Percentiles rank a stretch among this genome's conserved stretches.
These are phyloP conservation scores for Speleostelium caveatum DNA, from an alignment of 78 protist species.

Conservation along the genomic window DNA sequence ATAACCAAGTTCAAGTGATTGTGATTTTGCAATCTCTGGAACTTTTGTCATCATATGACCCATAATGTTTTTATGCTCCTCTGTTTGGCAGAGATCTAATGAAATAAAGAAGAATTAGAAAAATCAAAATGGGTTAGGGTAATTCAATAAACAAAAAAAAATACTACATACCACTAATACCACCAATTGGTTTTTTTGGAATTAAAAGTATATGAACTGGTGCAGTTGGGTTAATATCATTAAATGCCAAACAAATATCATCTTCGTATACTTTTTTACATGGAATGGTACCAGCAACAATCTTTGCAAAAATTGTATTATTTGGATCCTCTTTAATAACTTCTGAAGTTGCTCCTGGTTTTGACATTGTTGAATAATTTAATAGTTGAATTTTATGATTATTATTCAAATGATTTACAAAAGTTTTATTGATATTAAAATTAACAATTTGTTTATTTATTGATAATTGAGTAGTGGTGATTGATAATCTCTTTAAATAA, in stretches of 20 bases:
- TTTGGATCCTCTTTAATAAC: conserved; percentile 53
- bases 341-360: conserved; percentile 1
- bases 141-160: neutral
- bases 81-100: conserved; percentile 43
- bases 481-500: too few species aligned
- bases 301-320: conserved; percentile 68
- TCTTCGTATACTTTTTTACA: conserved; percentile 69
- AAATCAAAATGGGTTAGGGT: neutral
- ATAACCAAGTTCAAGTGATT: conserved; percentile 29
- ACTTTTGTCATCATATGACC: conserved; percentile 53
- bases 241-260: conserved; percentile 57
- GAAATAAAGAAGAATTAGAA: neutral
- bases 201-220: conserved; percentile 52
- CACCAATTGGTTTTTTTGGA: conserved; percentile 57
- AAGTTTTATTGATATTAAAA: too few species aligned
- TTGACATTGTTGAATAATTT: neutral
- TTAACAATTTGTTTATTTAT: too few species aligned
- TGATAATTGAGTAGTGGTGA: too few species aligned
- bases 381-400: neutral
- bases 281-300: conserved; percentile 55
- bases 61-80: neutral
- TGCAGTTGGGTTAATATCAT: conserved; percentile 60
- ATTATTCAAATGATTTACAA: neutral
- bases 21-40: conserved; percentile 23
- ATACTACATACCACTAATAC: conserved; percentile 30